Conservation (phyloP, 352 stramenopile genomes). For the Phytophthora quininea region DNA sequence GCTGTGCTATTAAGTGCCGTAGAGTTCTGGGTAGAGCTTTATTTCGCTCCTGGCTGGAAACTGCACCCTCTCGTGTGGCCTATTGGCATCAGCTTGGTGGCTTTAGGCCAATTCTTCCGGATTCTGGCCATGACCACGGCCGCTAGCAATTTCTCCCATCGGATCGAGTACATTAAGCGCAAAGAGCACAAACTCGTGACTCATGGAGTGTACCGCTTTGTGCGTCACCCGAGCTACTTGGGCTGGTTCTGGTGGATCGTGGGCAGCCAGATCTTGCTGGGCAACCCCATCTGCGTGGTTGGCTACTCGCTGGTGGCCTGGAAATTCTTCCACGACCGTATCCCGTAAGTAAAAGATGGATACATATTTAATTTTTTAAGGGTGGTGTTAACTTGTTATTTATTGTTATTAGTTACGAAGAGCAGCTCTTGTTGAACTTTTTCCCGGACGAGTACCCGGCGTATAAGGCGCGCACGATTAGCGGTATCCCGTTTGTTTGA, state of each 20-base stretch:
- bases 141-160: conserved; percentile 95
- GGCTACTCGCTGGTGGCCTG: conserved; percentile 91
- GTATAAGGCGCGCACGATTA: conserved; percentile 89
- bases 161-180: conserved; percentile 94
- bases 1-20: conserved; percentile 77
- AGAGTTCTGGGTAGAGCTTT: conserved; percentile 93
- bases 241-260: conserved; percentile 98
- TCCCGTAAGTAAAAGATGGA: conserved; percentile 69
- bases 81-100: conserved; percentile 71
- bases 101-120: conserved; percentile 89
- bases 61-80: conserved; percentile 58
- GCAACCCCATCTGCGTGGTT: conserved; percentile 89
- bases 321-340: conserved; percentile 95
- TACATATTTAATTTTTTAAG: conserved; percentile 3
- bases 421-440: conserved; percentile 88
- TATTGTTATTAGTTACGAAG: conserved; percentile 83
- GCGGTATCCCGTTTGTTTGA: conserved; percentile 93
- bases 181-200: conserved; percentile 95
- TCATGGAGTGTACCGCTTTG: conserved; percentile 90
- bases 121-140: conserved; percentile 93
- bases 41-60: conserved; percentile 83
- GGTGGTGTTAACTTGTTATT: conserved; percentile 13
- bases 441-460: conserved; percentile 93
- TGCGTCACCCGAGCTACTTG: conserved; percentile 96
- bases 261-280: conserved; percentile 93